Evolutionary conservation across 1,139 yeast species (phyloP).

Genomic region (Saccharomyces hybrid): DNA sequence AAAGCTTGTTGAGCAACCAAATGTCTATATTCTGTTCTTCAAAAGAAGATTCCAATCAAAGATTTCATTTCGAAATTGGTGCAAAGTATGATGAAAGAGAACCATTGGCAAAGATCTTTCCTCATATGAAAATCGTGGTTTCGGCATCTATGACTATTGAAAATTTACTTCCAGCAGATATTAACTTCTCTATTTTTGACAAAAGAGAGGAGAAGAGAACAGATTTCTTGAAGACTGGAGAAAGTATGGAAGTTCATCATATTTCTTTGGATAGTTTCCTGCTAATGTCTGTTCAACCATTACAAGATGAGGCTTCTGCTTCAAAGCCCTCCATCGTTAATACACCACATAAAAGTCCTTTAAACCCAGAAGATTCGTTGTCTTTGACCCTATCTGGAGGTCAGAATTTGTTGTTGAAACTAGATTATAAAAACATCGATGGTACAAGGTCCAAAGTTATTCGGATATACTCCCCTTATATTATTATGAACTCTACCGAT

Average conservation of each 20-base stretch:
- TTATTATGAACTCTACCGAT: slow-evolving; percentile 75
- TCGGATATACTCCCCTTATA: slow-evolving; percentile 76
- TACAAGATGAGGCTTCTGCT: slow-evolving; percentile 53
- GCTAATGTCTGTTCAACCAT: slow-evolving; percentile 57
- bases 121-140: slow-evolving; percentile 70
- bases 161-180: slow-evolving; percentile 77
- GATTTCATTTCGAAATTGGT: slow-evolving; percentile 67
- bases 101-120: slow-evolving; percentile 69
- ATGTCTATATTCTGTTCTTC: slow-evolving; percentile 55
- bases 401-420: slow-evolving; percentile 53
- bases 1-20: slow-evolving; percentile 45
- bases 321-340: slow-evolving; percentile 81
- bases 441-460: slow-evolving; percentile 51
- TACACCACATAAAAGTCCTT: slow-evolving; percentile 46
- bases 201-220: slow-evolving; percentile 67
- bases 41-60: slow-evolving; percentile 32
- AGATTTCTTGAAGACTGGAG: slow-evolving; percentile 56
- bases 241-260: slow-evolving; percentile 66
- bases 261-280: slow-evolving; percentile 67
- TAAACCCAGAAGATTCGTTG: slow-evolving; percentile 48
- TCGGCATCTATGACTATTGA: slow-evolving; percentile 86
- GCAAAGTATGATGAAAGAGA: slow-evolving; percentile 57
- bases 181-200: slow-evolving; percentile 69
- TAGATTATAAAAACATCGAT: slow-evolving; percentile 49
- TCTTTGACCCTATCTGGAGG: slow-evolving; percentile 51